Percentiles rank a stretch among this genome's conserved stretches.
These are phyloP conservation scores for Linnemannia hyalina DNA, from an alignment of 192 early-diverging fungal species.

Conservation along the genomic window DNA sequence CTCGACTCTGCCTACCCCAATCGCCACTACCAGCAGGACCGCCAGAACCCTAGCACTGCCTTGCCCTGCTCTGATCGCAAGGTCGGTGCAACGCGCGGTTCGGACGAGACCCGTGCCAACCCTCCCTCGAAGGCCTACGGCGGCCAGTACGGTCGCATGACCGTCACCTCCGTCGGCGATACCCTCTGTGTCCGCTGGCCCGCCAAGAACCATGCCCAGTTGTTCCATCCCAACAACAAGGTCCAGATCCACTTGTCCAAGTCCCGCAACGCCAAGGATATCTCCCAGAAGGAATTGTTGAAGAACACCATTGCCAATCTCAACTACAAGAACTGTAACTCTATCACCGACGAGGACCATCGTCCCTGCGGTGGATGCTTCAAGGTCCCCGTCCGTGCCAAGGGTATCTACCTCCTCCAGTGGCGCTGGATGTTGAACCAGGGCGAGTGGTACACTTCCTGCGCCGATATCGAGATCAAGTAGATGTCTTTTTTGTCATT, in stretches of 20 bases:
- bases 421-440: too few relatives aligned
- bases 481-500: too few relatives aligned
- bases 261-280: slow-evolving; percentile 14
- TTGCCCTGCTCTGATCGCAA: neutral
- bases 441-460: too few relatives aligned
- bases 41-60: slow-evolving; percentile 3
- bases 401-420: neutral
- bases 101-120: slow-evolving; percentile 20
- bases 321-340: too few relatives aligned
- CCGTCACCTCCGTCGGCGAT: slow-evolving; percentile 14
- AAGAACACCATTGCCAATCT: neutral
- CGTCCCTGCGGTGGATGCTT: too few relatives aligned
- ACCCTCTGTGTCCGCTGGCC: slow-evolving; percentile 19
- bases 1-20: neutral
- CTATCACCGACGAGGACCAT: too few relatives aligned
- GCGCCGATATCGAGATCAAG: too few relatives aligned
- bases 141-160: slow-evolving; percentile 21
- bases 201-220: neutral
- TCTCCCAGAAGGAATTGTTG: neutral
- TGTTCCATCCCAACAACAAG: neutral
- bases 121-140: neutral
- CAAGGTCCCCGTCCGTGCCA: too few relatives aligned
- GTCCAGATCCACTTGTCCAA: slow-evolving; percentile 21
- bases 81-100: slow-evolving; percentile 14
- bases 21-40: slow-evolving; percentile 15